These are phyloP conservation scores for Termitomyces sp. DNA, from an alignment of 768 basidiomycete species.

Conservation along the genomic window DNA sequence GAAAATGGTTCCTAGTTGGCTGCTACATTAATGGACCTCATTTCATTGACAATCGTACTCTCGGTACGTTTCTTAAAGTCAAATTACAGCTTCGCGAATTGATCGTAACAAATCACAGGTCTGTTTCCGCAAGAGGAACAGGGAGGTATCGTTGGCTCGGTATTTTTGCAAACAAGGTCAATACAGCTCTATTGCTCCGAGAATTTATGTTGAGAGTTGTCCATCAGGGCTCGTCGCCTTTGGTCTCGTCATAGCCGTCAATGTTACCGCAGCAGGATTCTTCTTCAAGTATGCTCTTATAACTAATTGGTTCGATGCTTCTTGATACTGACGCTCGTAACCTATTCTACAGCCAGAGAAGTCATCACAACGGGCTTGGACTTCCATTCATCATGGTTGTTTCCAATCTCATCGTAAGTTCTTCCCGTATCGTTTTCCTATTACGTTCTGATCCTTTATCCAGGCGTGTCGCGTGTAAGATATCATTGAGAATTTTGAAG, in stretches of 20 bases:
- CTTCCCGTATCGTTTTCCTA: neutral
- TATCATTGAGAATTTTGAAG: neutral
- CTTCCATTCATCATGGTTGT: slow-evolving; percentile 30
- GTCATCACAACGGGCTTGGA: slow-evolving; percentile 26
- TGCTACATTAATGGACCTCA: slow-evolving; percentile 30
- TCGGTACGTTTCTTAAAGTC: slow-evolving; percentile 18
- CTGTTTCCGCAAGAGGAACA: slow-evolving; percentile 21
- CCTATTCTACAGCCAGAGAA: slow-evolving; percentile 21
- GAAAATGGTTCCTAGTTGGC: slow-evolving; percentile 19
- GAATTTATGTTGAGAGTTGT: neutral
- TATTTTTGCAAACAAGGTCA: slow-evolving; percentile 34
- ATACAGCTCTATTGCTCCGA: neutral
- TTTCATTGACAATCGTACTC: slow-evolving; percentile 29
- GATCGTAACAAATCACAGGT: slow-evolving; percentile 21
- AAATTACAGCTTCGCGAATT: neutral
- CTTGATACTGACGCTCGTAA: neutral
- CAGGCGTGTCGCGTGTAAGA: slow-evolving; percentile 33
- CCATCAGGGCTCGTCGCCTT: slow-evolving; percentile 28
- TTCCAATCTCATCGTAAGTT: slow-evolving; percentile 30
- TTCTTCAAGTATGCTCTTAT: slow-evolving; percentile 26
- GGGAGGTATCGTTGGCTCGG: slow-evolving; percentile 25
- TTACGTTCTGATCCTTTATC: neutral
- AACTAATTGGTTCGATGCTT: neutral
- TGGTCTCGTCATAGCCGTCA: slow-evolving; percentile 23
- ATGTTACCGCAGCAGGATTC: slow-evolving; percentile 20